Conservation (phyloP, 495 filamentous ascomycete species). For the Hyaloscypha variabilis region DNA sequence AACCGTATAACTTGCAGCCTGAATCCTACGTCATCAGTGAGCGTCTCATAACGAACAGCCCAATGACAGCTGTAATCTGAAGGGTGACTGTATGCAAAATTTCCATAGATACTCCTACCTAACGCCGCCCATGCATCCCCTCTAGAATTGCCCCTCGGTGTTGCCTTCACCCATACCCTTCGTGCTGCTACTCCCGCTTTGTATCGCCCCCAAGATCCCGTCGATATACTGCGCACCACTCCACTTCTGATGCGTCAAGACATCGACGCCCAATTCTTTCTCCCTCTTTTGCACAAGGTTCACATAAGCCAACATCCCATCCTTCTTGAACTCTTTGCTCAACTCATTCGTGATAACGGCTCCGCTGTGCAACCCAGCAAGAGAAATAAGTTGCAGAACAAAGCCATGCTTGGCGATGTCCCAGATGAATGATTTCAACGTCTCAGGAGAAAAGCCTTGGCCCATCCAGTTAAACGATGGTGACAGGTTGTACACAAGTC, state of each 20-base stretch:
- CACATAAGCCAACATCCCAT: constrained; percentile 96
- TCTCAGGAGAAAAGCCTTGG: constrained; percentile 82
- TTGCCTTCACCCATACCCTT: constrained; percentile 86
- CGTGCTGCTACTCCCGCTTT: constrained; percentile 83
- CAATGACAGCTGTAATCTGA: too few species aligned
- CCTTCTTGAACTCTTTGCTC: constrained; percentile 76
- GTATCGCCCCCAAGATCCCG: constrained; percentile 88
- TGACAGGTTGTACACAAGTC: constrained; percentile 92
- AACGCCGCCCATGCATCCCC: neutral
- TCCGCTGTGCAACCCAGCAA: constrained; percentile 88
- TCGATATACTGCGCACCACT: constrained; percentile 92
- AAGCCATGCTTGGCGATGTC: constrained; percentile 93
- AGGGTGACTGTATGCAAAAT: neutral
- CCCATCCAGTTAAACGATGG: constrained; percentile 99
- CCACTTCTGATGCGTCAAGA: constrained; percentile 98
- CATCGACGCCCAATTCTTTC: constrained; percentile 91
- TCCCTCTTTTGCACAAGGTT: constrained; percentile 84
- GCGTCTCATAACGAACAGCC: too few species aligned
- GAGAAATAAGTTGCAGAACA: constrained; percentile 87
- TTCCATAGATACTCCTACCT: constrained; percentile 4
- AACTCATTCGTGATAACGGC: constrained; percentile 88
- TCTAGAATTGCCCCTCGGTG: constrained; percentile 63
- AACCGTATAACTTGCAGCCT: too few species aligned
- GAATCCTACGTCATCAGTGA: too few species aligned
- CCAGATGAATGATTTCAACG: constrained; percentile 90